phyloP scores from a whole-genome alignment of 441 rosid genomes.

The Raphanus hybrid region DNA sequence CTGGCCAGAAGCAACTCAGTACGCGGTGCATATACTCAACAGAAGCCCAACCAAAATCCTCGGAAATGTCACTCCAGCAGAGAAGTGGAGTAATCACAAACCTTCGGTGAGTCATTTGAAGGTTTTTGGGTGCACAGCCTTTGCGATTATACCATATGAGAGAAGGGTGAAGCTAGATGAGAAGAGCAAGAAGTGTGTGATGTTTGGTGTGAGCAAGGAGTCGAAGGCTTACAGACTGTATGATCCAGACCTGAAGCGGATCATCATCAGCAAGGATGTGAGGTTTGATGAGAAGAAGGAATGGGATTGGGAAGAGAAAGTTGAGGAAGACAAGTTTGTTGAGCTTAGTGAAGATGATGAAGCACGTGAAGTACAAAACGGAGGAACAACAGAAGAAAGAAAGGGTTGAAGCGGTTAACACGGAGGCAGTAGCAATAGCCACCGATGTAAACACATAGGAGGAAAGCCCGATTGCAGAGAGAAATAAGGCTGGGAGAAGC shows the following conservation, averaged over 20 bases:
- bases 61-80: neutral
- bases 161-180: neutral
- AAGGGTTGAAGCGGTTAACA: too few relatives aligned
- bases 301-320: neutral
- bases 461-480: too few relatives aligned
- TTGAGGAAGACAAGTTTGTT: neutral
- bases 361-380: neutral
- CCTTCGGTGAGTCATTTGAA: neutral
- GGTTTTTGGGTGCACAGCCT: neutral
- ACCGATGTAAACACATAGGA: too few relatives aligned
- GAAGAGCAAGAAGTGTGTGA: neutral
- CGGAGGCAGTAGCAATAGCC: too few relatives aligned
- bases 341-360: neutral
- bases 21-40: neutral
- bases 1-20: neutral
- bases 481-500: neutral
- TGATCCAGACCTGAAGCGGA: neutral
- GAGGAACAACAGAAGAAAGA: neutral
- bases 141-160: neutral
- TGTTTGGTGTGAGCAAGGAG: neutral
- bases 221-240: neutral
- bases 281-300: neutral
- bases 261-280: neutral
- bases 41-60: neutral
- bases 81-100: neutral